Percentiles rank a stretch among this genome's conserved stretches.
These are phyloP conservation scores for Aaosphaeria pasadenensis DNA, from an alignment of 2,329 filamentous ascomycete species.

Conservation along the genomic window DNA sequence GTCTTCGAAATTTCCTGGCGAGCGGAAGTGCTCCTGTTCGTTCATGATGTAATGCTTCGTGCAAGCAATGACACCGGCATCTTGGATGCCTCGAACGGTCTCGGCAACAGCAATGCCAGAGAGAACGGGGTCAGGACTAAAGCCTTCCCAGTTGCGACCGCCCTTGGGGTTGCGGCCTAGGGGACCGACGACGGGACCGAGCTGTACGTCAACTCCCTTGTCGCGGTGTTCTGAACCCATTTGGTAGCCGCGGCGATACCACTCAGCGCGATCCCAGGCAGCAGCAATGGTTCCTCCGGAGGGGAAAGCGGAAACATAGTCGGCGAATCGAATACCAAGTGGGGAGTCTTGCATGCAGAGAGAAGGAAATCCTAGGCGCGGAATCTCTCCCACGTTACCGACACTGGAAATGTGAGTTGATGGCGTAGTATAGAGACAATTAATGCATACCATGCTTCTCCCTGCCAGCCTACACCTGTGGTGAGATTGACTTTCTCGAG, in stretches of 20 bases:
- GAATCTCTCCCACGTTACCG: constrained; percentile 69
- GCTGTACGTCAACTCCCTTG: constrained; percentile 72
- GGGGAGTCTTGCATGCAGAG: constrained; percentile 89
- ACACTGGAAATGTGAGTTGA: constrained; percentile 48
- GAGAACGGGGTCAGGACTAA: constrained; percentile 71
- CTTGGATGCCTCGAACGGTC: constrained; percentile 77
- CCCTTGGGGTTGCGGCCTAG: constrained; percentile 66
- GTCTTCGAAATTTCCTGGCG: constrained; percentile 55
- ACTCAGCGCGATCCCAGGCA: constrained; percentile 74
- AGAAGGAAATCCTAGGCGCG: constrained; percentile 65
- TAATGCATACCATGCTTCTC: constrained; percentile 23
- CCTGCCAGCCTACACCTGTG: constrained; percentile 74
- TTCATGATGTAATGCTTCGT: constrained; percentile 58
- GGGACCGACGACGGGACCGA: constrained; percentile 76
- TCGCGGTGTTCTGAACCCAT: constrained; percentile 73
- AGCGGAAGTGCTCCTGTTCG: constrained; percentile 67
- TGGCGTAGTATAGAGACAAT: not conserved
- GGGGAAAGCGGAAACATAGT: constrained; percentile 79
- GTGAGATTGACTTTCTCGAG: constrained; percentile 93
- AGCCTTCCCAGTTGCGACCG: constrained; percentile 69
- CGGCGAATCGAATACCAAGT: constrained; percentile 71
- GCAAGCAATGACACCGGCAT: constrained; percentile 77
- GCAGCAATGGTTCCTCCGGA: constrained; percentile 76
- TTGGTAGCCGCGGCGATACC: constrained; percentile 65
- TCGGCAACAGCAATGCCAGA: constrained; percentile 70